These are phyloP conservation scores for Myxozyma melibiosi DNA, from an alignment of 805 yeast species.

Conservation along the genomic window DNA sequence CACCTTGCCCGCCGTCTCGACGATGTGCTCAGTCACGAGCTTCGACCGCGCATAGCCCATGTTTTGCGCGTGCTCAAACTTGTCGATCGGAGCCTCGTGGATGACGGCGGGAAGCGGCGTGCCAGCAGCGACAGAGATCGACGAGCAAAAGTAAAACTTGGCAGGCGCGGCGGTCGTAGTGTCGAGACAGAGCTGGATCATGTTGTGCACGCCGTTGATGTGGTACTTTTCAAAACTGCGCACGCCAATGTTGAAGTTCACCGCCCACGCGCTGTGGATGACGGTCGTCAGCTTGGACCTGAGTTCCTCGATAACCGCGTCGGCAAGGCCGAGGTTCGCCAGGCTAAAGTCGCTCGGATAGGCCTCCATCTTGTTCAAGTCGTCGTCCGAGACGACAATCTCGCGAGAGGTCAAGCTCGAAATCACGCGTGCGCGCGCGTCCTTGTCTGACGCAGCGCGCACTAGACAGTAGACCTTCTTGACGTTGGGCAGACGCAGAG, in stretches of 20 bases:
- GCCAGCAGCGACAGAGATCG: constrained; percentile 22
- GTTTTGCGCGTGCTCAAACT: constrained; percentile 16
- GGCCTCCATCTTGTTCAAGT: constrained; percentile 11
- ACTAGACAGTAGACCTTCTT: constrained; percentile 25
- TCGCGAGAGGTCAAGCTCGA: neutral
- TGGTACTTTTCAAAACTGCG: constrained; percentile 23
- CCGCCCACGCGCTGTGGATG: constrained; percentile 30
- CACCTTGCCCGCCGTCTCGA: constrained; percentile 6
- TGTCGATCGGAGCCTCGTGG: constrained; percentile 10
- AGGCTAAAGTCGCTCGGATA: constrained; percentile 15
- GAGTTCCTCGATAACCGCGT: constrained; percentile 1
- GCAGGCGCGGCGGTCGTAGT: constrained; percentile 8
- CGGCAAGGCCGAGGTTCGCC: constrained; percentile 20
- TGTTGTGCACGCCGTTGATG: constrained; percentile 22
- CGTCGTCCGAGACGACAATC: neutral
- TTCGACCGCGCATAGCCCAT: constrained; percentile 32
- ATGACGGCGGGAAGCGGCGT: constrained; percentile 23
- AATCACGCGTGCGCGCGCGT: constrained; percentile 17
- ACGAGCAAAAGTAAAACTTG: constrained; percentile 24
- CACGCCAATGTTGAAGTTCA: constrained; percentile 25
- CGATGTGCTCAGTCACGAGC: constrained; percentile 22
- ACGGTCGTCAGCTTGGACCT: constrained; percentile 10
- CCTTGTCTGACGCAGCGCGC: constrained; percentile 12
- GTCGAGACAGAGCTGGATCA: constrained; percentile 21
- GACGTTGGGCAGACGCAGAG: constrained; percentile 9